phyloP scores from a whole-genome alignment of 1,139 yeast species.

The Geotrichum fermentans region DNA sequence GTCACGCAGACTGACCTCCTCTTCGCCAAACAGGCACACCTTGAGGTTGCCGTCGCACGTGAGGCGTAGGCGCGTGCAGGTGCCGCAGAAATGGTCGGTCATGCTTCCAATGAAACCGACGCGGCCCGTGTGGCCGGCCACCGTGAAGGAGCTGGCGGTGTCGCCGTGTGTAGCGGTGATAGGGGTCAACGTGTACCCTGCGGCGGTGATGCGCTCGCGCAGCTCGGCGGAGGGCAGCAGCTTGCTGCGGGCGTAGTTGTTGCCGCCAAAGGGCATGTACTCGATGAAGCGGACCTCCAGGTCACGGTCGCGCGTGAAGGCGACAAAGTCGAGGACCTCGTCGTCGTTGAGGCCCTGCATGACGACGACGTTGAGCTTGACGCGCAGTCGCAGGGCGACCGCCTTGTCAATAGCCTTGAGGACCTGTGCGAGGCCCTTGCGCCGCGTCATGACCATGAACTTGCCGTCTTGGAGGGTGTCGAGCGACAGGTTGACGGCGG shows the following conservation, averaged over 20 bases:
- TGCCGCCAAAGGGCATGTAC: slow-evolving; percentile 54
- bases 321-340: slow-evolving; percentile 45
- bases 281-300: slow-evolving; percentile 50
- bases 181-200: slow-evolving; percentile 30
- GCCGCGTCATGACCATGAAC: slow-evolving; percentile 45
- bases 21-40: slow-evolving; percentile 50
- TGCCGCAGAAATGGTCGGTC: slow-evolving; percentile 49
- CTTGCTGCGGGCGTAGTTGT: slow-evolving; percentile 45
- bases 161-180: slow-evolving; percentile 40
- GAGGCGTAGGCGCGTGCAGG: slow-evolving; percentile 47
- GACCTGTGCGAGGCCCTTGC: slow-evolving; percentile 46
- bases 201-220: slow-evolving; percentile 32
- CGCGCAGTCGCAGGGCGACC: slow-evolving; percentile 35
- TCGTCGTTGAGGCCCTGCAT: slow-evolving; percentile 49
- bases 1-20: slow-evolving; percentile 46
- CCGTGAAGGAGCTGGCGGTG: slow-evolving; percentile 44
- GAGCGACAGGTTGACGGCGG: slow-evolving; percentile 44
- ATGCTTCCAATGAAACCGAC: slow-evolving; percentile 51
- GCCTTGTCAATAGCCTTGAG: slow-evolving; percentile 43
- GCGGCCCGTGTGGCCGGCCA: slow-evolving; percentile 42
- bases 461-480: slow-evolving; percentile 50
- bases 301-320: slow-evolving; percentile 38
- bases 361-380: slow-evolving; percentile 47
- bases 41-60: slow-evolving; percentile 51
- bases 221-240: slow-evolving; percentile 45